These are phyloP conservation scores for Cladophialophora carrionii DNA, from an alignment of 2,329 filamentous ascomycete genomes.

Conservation along the genomic window DNA sequence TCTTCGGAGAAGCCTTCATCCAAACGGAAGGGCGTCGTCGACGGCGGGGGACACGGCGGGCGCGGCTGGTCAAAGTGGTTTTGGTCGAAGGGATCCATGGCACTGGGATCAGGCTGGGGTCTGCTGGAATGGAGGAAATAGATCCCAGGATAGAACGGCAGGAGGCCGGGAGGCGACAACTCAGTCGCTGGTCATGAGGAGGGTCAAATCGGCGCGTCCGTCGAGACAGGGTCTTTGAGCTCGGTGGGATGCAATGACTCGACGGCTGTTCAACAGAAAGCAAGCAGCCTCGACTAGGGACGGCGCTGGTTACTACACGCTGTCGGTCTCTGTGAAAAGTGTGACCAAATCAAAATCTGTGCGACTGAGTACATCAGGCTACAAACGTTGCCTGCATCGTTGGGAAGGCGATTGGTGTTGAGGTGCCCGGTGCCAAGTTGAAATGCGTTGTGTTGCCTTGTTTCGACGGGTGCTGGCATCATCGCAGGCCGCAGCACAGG, in stretches of 20 bases:
- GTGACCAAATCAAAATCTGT: background rate
- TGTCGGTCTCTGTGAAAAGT: background rate
- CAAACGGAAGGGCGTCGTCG: slow-evolving; percentile 56
- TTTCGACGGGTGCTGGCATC: background rate
- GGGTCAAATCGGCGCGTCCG: background rate
- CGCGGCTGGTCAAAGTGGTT: slow-evolving; percentile 15
- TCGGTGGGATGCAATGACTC: slow-evolving; percentile 8
- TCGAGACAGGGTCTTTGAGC: background rate
- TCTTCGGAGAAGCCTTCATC: slow-evolving; percentile 91
- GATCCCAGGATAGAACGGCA: background rate
- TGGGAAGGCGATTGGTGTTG: background rate
- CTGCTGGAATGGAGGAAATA: background rate
- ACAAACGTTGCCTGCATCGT: background rate
- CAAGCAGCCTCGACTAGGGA: background rate
- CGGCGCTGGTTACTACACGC: background rate
- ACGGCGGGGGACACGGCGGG: slow-evolving; percentile 18
- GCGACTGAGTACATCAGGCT: background rate
- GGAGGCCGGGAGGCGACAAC: background rate
- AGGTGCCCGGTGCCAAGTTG: background rate
- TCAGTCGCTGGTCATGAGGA: background rate
- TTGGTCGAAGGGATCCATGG: slow-evolving; percentile 21
- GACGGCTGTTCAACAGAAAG: background rate
- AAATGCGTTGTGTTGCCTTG: slow-evolving; percentile 5
- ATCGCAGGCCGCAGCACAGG: background rate
- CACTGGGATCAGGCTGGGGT: background rate